These are phyloP conservation scores for Stephanodiscus triporus DNA, from an alignment of 108 stramenopile species.

Conservation along the genomic window DNA sequence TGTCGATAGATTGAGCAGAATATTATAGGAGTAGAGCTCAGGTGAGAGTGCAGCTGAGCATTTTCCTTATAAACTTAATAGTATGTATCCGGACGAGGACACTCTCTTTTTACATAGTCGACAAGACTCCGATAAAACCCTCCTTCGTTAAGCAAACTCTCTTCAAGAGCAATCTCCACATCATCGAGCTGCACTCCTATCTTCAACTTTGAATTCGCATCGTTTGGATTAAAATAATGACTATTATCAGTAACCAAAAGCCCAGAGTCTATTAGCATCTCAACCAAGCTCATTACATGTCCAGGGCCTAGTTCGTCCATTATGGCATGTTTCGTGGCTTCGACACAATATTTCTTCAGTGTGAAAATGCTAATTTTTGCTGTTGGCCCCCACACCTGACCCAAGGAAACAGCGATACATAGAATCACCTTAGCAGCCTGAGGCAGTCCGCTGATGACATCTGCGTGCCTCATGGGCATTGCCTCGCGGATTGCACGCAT, in stretches of 20 bases:
- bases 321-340: slow-evolving; percentile 28
- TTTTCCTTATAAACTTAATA: no score
- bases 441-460: slow-evolving; percentile 55
- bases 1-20: background rate
- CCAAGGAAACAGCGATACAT: slow-evolving; percentile 50
- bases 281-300: slow-evolving; percentile 39
- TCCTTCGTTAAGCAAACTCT: slow-evolving; percentile 47
- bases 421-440: slow-evolving; percentile 57
- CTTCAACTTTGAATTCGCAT: slow-evolving; percentile 25
- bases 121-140: slow-evolving; percentile 48
- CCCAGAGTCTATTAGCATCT: slow-evolving; percentile 56
- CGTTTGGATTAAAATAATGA: slow-evolving; percentile 19
- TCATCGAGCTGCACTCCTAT: slow-evolving; percentile 73
- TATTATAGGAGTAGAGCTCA: background rate
- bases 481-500: slow-evolving; percentile 56
- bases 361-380: slow-evolving; percentile 33
- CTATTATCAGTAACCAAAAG: slow-evolving; percentile 28
- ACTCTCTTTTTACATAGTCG: slow-evolving; percentile 38
- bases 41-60: no score
- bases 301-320: slow-evolving; percentile 32
- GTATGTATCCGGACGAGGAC: no score
- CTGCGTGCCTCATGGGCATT: slow-evolving; percentile 40
- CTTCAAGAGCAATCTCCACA: slow-evolving; percentile 63
- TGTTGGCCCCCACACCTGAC: slow-evolving; percentile 33
- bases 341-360: slow-evolving; percentile 36